These are phyloP conservation scores for Nakazawaea molendinolei DNA, from an alignment of 805 yeast genomes.

Conservation along the genomic window DNA sequence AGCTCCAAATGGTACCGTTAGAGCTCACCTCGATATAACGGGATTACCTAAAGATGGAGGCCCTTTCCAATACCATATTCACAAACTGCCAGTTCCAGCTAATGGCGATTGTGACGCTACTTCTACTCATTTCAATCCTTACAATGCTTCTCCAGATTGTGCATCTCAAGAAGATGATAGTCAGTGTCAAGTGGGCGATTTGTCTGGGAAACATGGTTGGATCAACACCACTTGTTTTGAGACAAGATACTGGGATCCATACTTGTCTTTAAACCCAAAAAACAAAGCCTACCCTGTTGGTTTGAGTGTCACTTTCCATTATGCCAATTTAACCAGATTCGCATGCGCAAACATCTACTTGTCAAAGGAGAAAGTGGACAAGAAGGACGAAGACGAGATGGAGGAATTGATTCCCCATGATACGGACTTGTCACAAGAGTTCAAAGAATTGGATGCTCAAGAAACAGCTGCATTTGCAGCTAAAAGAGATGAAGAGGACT, in stretches of 20 bases:
- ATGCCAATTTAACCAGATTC: slow-evolving; percentile 44
- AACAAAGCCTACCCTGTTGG: slow-evolving; percentile 56
- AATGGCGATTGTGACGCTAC: slow-evolving; percentile 47
- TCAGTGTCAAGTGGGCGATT: slow-evolving; percentile 65
- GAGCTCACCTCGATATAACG: slow-evolving; percentile 64
- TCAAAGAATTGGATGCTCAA: too few relatives aligned
- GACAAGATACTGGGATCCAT: slow-evolving; percentile 56
- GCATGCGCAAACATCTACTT: slow-evolving; percentile 56
- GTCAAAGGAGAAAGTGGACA: slow-evolving; percentile 20
- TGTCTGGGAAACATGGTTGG: slow-evolving; percentile 73
- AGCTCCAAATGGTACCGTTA: slow-evolving; percentile 51
- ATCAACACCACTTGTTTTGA: slow-evolving; percentile 67
- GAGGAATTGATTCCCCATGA: slow-evolving; percentile 10
- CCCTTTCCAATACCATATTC: slow-evolving; percentile 65
- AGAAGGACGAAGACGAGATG: slow-evolving; percentile 11
- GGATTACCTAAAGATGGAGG: slow-evolving; percentile 65
- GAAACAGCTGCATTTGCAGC: too few relatives aligned
- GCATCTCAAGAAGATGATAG: slow-evolving; percentile 44
- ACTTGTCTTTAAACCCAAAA: slow-evolving; percentile 50
- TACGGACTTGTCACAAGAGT: not conserved
- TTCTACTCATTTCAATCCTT: slow-evolving; percentile 61
- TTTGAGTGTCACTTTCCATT: slow-evolving; percentile 50
- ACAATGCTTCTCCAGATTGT: slow-evolving; percentile 46
- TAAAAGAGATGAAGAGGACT: too few relatives aligned
- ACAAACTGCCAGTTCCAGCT: slow-evolving; percentile 46